These are phyloP conservation scores for Podaxis sp. DNA, from an alignment of 768 basidiomycete species.

Conservation along the genomic window DNA sequence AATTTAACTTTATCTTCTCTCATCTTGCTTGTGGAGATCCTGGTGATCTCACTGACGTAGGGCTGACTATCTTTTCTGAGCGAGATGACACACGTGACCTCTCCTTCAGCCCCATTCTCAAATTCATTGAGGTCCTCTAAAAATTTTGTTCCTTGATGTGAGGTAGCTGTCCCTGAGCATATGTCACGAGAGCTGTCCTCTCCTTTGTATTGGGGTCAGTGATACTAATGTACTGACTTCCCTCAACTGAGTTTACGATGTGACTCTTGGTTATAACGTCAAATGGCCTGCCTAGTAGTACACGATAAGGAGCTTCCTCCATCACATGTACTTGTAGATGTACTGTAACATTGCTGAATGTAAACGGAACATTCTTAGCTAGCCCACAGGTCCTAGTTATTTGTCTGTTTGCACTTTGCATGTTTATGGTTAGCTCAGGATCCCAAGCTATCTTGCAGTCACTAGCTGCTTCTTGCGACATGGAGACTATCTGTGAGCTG, in stretches of 20 bases:
- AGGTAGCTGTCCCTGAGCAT: slow-evolving; percentile 1
- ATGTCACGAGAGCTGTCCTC: slow-evolving; percentile 13
- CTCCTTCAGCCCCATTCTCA: slow-evolving; percentile 9
- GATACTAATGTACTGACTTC: neutral
- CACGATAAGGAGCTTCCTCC: slow-evolving; percentile 23
- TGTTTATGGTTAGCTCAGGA: slow-evolving; percentile 20
- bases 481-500: slow-evolving; percentile 29
- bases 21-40: too few relatives aligned
- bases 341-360: slow-evolving; percentile 20
- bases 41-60: too few relatives aligned
- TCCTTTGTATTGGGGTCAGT: slow-evolving; percentile 25
- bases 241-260: too few relatives aligned
- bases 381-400: slow-evolving; percentile 19
- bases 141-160: neutral
- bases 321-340: slow-evolving; percentile 31
- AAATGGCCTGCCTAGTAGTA: slow-evolving; percentile 31
- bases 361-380: slow-evolving; percentile 22
- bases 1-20: neutral
- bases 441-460: slow-evolving; percentile 18
- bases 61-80: neutral
- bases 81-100: slow-evolving; percentile 13
- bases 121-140: slow-evolving; percentile 17
- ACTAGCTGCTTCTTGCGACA: slow-evolving; percentile 19
- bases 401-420: slow-evolving; percentile 24
- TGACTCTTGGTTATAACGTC: slow-evolving; percentile 22